These are phyloP conservation scores for Solanum chacoense DNA, from an alignment of 305 asterid species.

Conservation along the genomic window DNA sequence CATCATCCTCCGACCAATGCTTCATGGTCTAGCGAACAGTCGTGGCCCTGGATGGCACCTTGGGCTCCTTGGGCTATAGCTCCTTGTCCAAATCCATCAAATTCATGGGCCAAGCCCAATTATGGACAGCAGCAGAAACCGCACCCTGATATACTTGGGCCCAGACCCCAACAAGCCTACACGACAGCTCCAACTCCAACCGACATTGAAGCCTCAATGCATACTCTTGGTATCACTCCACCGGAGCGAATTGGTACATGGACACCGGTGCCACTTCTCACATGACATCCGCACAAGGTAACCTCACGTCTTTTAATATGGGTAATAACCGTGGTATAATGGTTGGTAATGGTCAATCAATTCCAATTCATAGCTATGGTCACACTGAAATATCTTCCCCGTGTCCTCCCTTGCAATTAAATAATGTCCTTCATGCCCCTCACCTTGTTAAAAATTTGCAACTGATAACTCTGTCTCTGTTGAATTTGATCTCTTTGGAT, in stretches of 20 bases:
- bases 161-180: neutral
- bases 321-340: neutral
- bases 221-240: neutral
- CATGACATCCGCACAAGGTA: neutral
- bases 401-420: neutral
- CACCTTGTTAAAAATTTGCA: neutral
- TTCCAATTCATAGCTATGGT: neutral
- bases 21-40: too few relatives aligned
- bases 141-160: neutral
- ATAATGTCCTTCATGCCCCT: neutral
- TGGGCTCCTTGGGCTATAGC: too few relatives aligned
- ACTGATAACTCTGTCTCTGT: neutral
- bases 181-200: neutral
- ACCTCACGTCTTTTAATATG: neutral
- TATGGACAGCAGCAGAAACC: too few relatives aligned
- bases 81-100: too few relatives aligned
- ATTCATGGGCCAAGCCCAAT: too few relatives aligned
- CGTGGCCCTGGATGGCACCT: too few relatives aligned
- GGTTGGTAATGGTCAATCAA: neutral
- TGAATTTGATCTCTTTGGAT: neutral
- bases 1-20: too few relatives aligned
- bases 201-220: neutral
- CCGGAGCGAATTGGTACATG: neutral
- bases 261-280: neutral
- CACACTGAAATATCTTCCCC: neutral